These are phyloP conservation scores for Candida koratica DNA, from an alignment of 805 yeast genomes.

Conservation along the genomic window DNA sequence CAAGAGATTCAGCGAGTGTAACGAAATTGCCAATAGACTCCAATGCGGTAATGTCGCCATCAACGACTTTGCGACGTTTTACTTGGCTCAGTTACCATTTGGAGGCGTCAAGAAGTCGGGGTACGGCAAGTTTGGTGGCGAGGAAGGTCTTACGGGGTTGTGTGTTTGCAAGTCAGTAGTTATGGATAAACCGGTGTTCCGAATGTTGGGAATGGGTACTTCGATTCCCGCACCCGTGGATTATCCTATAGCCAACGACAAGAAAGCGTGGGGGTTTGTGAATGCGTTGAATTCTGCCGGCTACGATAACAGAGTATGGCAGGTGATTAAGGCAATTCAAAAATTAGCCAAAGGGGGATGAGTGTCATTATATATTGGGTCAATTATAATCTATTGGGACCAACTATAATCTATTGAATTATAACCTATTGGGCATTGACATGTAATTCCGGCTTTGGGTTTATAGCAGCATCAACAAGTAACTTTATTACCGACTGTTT, in stretches of 20 bases:
- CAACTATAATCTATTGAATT: too few relatives aligned
- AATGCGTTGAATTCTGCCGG: constrained; percentile 78
- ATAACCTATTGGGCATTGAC: too few relatives aligned
- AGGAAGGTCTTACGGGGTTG: constrained; percentile 88
- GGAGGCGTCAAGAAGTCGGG: constrained; percentile 95
- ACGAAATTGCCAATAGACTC: constrained; percentile 58
- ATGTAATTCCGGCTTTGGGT: constrained; percentile 81
- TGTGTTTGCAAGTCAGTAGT: constrained; percentile 86
- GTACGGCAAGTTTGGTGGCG: constrained; percentile 97
- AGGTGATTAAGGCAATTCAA: constrained; percentile 40
- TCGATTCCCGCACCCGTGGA: constrained; percentile 85
- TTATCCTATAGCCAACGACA: constrained; percentile 80
- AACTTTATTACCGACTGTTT: constrained; percentile 65
- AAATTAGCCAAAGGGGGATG: constrained; percentile 35
- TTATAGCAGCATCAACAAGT: constrained; percentile 72
- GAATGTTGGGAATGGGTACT: constrained; percentile 56
- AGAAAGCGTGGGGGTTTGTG: constrained; percentile 87
- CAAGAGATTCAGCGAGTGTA: constrained; percentile 50
- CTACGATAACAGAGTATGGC: constrained; percentile 73
- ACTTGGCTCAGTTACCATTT: constrained; percentile 93
- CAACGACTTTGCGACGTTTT: constrained; percentile 95
- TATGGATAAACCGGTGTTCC: constrained; percentile 71
- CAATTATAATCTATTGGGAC: too few relatives aligned
- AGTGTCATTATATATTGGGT: constrained; percentile 5
- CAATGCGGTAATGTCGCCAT: constrained; percentile 92